Base-by-base conservation (phyloP, 768 basidiomycete species). In the Mycena rosella region DNA sequence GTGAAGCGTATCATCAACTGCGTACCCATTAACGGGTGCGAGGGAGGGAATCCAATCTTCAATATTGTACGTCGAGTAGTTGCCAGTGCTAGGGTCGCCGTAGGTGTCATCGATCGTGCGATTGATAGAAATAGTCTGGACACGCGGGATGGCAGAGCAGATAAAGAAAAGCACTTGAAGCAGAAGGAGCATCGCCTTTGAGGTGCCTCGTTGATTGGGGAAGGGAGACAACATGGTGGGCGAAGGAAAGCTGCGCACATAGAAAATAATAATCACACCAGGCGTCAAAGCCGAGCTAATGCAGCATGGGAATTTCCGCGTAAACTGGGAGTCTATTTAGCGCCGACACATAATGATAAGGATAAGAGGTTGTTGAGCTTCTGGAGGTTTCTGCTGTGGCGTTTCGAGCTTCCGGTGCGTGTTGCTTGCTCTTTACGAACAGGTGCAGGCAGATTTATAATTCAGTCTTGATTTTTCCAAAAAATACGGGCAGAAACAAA, bases 61-160 rank as follows among this genome's bases (percentile, higher is more conserved):
- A 38, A 14, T 38, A 38, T 44, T 62, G 61, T 62, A 62, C 17
- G 42, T 62, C 27, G 61, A 52, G 52, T 44, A 45, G 29, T 29
- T 36, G 38, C 61, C 61, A 54, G 61, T 45, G 29, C n/a, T 45
- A 54, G 61, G 30, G 52, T 62, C 61, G 40, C 61, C 61, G 52
- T 54, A 62, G 40, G 51, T 62, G 40, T 62, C 61, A 45, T 62
- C 61, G 52, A 62, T 62, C 30, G 61, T 62, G 61, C 61, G 61
- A 54, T 62, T 62, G 52, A 62, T 52, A 61, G 36, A 61, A n/a
- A 42, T 52, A 52, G 49, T 61, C 60, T 52, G 49, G 60, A 61
- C 60, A 52, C 26, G 49, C 60, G 36, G 60, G 38, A 52, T 52
- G 34, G 60, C 49, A 52, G 49, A 61, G 49, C 49, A 52, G 26